These are phyloP conservation scores for Nymphaea thermarum DNA, from an alignment of 164 flowering plant genomes.

Conservation along the genomic window DNA sequence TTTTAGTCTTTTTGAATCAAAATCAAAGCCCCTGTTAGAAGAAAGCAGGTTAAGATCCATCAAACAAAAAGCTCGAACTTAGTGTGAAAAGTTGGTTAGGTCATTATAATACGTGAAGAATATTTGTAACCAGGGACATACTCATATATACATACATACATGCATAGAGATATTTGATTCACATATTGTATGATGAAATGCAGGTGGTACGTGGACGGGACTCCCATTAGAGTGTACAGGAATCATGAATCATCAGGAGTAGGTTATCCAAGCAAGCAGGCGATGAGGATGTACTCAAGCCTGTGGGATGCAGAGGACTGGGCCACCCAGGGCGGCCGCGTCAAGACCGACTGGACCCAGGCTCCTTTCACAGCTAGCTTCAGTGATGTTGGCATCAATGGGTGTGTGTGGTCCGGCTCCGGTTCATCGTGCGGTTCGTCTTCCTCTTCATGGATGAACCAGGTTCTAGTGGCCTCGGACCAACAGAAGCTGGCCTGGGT, in stretches of 20 bases:
- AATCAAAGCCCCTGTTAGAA: no score
- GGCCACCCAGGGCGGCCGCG: conserved; percentile 6
- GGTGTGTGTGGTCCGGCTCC: not conserved
- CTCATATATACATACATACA: no score
- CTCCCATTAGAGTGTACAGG: conserved; percentile 7
- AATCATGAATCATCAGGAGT: conserved; percentile 3
- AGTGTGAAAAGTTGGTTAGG: no score
- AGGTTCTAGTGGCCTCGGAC: not conserved
- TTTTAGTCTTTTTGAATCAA: no score
- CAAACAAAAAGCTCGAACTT: no score
- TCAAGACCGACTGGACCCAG: conserved; percentile 7
- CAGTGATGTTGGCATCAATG: not conserved
- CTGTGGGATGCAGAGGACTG: conserved; percentile 7
- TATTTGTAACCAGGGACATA: no score
- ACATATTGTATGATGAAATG: not conserved
- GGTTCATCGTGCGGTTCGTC: not conserved
- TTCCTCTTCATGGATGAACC: not conserved
- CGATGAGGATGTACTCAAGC: conserved; percentile 8
- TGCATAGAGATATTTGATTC: not conserved
- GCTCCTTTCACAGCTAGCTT: conserved; percentile 7
- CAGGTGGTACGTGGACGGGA: conserved; percentile 6
- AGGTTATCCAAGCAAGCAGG: conserved; percentile 4
- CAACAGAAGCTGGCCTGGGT: not conserved
- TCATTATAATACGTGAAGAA: no score
- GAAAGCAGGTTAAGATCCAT: no score